Conservation (phyloP, 306 rosid species). For the Vachellia collinsii region DNA sequence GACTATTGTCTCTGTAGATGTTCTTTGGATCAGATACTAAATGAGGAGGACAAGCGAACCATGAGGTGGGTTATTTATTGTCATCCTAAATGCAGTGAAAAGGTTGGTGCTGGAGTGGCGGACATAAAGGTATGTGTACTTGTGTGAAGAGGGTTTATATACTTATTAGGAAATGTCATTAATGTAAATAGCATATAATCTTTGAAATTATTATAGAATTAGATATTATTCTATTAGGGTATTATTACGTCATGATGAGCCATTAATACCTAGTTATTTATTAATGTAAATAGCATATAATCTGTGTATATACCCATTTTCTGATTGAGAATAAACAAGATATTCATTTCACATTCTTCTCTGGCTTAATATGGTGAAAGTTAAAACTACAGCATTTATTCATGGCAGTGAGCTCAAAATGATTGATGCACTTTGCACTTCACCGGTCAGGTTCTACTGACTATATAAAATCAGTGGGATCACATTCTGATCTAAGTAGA, state of each 20-base stretch:
- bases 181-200: no score
- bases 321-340: no score
- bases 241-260: no score
- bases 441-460: not conserved
- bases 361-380: not conserved
- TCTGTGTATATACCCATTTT: no score
- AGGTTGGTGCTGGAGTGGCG: constrained; percentile 64
- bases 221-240: no score
- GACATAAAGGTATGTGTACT: constrained; percentile 65
- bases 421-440: constrained; percentile 5
- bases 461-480: not conserved
- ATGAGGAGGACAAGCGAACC: constrained; percentile 59
- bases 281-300: no score
- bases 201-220: no score
- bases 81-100: constrained; percentile 69
- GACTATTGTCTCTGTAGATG: constrained; percentile 58
- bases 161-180: not conserved
- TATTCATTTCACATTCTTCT: no score
- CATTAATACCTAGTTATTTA: no score
- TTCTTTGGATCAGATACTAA: constrained; percentile 55
- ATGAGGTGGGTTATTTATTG: constrained; percentile 64
- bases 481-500: not conserved
- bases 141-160: constrained; percentile 27
- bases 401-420: constrained; percentile 1
- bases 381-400: constrained; percentile 23